A percentile compares a stretch with the other conserved stretches of the same genome.
Conservation (phyloP, 208 protist species). For the Angomonas ambiguus region DNA sequence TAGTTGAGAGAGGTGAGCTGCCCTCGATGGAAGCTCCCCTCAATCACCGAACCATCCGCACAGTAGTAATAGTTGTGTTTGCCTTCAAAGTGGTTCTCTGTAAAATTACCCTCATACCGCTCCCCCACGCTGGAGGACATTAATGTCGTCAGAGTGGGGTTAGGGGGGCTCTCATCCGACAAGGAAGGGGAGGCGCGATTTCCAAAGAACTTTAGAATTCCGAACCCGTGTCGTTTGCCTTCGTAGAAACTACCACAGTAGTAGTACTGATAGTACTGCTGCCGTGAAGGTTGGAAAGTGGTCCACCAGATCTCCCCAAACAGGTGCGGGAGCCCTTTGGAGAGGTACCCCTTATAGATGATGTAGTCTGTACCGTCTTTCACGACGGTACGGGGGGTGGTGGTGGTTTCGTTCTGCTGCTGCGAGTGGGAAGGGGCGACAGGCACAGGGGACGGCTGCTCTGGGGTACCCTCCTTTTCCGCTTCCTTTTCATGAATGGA, state of each 20-base stretch:
- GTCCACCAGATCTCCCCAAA: slow-evolving; percentile 83
- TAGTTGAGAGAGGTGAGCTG: slow-evolving; percentile 41
- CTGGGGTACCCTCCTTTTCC: too few species aligned
- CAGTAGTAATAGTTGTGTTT: slow-evolving; percentile 40
- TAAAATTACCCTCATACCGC: slow-evolving; percentile 18
- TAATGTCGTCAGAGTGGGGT: too few species aligned
- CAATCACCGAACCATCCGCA: slow-evolving; percentile 59
- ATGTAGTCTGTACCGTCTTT: slow-evolving; percentile 17
- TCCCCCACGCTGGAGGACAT: slow-evolving; percentile 12
- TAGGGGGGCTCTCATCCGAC: too few species aligned
- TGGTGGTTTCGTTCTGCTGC: not conserved
- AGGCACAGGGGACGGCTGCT: not conserved
- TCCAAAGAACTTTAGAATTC: slow-evolving; percentile 8
- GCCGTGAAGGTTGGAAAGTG: not conserved
- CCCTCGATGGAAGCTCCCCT: slow-evolving; percentile 48
- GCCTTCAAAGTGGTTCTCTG: slow-evolving; percentile 14
- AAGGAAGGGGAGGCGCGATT: not conserved
- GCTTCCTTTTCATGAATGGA: too few species aligned
- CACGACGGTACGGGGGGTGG: not conserved
- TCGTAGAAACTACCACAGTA: slow-evolving; percentile 60
- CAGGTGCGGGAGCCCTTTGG: slow-evolving; percentile 55
- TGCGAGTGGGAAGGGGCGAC: not conserved
- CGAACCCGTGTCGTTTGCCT: slow-evolving; percentile 58
- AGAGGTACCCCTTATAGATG: slow-evolving; percentile 75
- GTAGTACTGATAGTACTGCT: slow-evolving; percentile 20